Base-by-base conservation (phyloP, 495 filamentous ascomycete genomes). In the Cryomyces minteri region DNA sequence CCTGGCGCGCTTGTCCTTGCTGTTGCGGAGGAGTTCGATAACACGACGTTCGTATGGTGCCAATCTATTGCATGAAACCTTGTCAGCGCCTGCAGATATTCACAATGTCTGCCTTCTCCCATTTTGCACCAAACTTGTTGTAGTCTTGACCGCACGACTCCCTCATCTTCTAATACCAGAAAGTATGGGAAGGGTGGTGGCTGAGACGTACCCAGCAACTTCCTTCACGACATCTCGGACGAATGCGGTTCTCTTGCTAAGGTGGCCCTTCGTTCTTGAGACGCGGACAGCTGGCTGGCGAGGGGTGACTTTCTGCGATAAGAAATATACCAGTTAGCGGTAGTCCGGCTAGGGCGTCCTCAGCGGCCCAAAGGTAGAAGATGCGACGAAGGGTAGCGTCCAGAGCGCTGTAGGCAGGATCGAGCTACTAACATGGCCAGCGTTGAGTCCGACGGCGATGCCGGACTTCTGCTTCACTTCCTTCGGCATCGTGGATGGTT, bases 1-100 rank as follows among this genome's bases (percentile, higher is more conserved):
- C 53, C 90, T 74, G 51, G 90, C 90, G 69, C 90, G 84, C 82
- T 98, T 98, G 69, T 98, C 90, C 72, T 94, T 94, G 73, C 80
- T 78, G 77, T 96, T 98, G 56, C 90, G 84, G 65, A 98, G 79
- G 54, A 98, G 74, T 77, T 98, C 90, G 65, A 96, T 92, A 62
- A 98, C 83, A 58, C 90, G 87, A 64, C 88, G 86, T 74, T 98
- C 90, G 62, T 95, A 95, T 57, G 87, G 88, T 54, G 88, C 87
- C 59, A 94, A 83, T 66, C 85, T 82, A 54, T 65, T 57, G 51
- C 5, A 34, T 12, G 4, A 7, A 9, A 9, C 9, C 12, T 38
- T 10, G 34, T 14, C 34, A 10, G 9, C 34, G 1, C 34, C 34
- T 38, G 9, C 34, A 38, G 9, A 38, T 38, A 3, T 38, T 9